Base-by-base conservation (phyloP, 495 filamentous ascomycete species). In the Aspergillus ostianus region DNA sequence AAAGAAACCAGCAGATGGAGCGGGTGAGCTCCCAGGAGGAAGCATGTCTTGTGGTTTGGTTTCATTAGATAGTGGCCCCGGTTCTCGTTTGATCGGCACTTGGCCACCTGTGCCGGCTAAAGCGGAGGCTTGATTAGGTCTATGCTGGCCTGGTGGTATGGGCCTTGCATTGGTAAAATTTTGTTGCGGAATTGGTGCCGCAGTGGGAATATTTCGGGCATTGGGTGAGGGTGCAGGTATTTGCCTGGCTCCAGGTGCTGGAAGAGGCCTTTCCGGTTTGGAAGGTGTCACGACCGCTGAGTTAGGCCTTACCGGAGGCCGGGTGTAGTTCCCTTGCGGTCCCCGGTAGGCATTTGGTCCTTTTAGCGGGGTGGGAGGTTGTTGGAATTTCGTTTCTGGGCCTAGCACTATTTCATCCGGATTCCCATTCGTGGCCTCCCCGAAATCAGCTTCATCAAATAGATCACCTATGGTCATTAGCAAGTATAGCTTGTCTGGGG, bases 371-470 rank as follows among this genome's bases (percentile, higher is more conserved):
- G 65, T 66, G 13, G 69, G 68, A n/a, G 66, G 72, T 57, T 73
- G 73, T 21, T 68, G 62, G 13, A 59, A 61, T 59, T 57, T 63
- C 7, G 57, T 53, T 26, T 74, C 77, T 47, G 72, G 58, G 4
- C 72, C 76, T 55, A 78, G 64, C 26, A 66, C 64, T 17, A 89
- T 77, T 66, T 89, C 88, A 64, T 90, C 87, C 6, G 87, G 89
- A 55, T 83, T 79, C 20, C 83, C 83, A 17, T 82, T 82, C 67
- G 52, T 76, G 55, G 55, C 84, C 73, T 68, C 84, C 72, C 70
- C 75, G 67, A 92, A 91, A 67, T 92, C 89, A 23, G 83, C 86
- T 73, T 90, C 88, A 65, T 91, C 88, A 65, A 91, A 85, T 36
- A 90, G 81, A 61, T 83, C 81, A 61, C 78, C 81, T 82, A 36